These are phyloP conservation scores for Suhomyces anneliseae DNA, from an alignment of 1,139 yeast genomes.

Conservation along the genomic window DNA sequence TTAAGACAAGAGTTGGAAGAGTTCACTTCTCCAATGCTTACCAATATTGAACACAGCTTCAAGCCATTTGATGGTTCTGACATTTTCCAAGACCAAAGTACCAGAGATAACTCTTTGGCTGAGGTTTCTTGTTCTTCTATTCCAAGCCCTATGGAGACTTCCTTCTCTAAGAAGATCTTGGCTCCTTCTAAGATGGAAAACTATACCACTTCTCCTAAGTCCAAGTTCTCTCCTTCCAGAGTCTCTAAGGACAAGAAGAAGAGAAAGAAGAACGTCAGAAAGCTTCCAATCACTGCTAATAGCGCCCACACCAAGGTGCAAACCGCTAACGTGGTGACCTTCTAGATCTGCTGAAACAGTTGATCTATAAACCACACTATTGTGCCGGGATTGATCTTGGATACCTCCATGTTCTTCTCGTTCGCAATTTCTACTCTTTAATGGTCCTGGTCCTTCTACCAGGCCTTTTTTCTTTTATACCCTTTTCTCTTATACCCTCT, in stretches of 20 bases:
- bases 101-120: conserved; percentile 8
- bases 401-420: too few species aligned
- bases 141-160: conserved; percentile 5
- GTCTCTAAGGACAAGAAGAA: conserved; percentile 19
- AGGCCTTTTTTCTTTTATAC: not conserved
- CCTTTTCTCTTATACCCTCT: not conserved
- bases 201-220: conserved; percentile 5
- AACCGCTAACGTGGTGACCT: not conserved
- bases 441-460: too few species aligned
- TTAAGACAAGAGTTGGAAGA: conserved; percentile 11
- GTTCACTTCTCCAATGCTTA: conserved; percentile 8
- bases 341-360: too few species aligned
- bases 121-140: conserved; percentile 9
- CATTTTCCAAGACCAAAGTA: conserved; percentile 12
- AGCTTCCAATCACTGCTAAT: not conserved
- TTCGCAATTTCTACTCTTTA: too few species aligned
- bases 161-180: conserved; percentile 8
- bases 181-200: conserved; percentile 15
- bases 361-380: too few species aligned
- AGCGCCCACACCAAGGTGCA: not conserved
- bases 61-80: conserved; percentile 10
- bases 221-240: conserved; percentile 2
- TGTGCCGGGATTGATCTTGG: not conserved
- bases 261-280: conserved; percentile 7
- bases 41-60: conserved; percentile 8